A percentile compares a stretch with the other conserved stretches of the same genome.
Conservation (phyloP, 805 yeast species). For the Candida anglica region DNA sequence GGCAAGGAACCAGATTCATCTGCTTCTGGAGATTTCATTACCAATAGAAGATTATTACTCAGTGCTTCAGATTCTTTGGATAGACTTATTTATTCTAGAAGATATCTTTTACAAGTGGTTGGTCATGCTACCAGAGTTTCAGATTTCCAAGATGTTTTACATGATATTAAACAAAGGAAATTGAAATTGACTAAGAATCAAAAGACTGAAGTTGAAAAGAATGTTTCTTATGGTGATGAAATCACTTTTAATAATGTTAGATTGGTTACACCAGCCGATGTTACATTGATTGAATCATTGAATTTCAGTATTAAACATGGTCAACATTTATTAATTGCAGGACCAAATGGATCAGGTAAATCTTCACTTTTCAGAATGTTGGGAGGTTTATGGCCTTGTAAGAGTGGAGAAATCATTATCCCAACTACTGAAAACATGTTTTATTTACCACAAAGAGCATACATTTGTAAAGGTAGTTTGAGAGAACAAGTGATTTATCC, state of each 20-base stretch:
- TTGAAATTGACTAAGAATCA: too few relatives aligned
- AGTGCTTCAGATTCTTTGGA: conserved; percentile 88
- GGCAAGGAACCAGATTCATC: conserved; percentile 40
- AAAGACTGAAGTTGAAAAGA: conserved; percentile 6
- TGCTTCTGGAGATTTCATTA: conserved; percentile 79
- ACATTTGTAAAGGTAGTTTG: conserved; percentile 73
- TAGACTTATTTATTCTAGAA: conserved; percentile 77
- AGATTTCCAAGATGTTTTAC: conserved; percentile 62
- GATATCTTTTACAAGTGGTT: conserved; percentile 74
- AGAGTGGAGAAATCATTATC: conserved; percentile 51
- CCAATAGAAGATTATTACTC: conserved; percentile 78
- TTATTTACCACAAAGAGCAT: conserved; percentile 90
- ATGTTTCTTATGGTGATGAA: conserved; percentile 42
- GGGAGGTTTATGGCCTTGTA: conserved; percentile 92
- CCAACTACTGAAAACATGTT: conserved; percentile 69
- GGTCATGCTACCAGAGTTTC: conserved; percentile 79
- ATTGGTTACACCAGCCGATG: conserved; percentile 82
- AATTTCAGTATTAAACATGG: conserved; percentile 75
- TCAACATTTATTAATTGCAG: conserved; percentile 82
- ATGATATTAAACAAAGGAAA: conserved; percentile 39
- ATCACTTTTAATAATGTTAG: conserved; percentile 73
- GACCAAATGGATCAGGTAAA: conserved; percentile 96
- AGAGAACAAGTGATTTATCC: conserved; percentile 91
- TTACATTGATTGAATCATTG: conserved; percentile 61
- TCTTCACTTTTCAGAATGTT: conserved; percentile 86